Percentiles rank a stretch among this genome's conserved stretches.
Conservation (phyloP, 495 filamentous ascomycete genomes). For the Penicillium bovifimosum region DNA sequence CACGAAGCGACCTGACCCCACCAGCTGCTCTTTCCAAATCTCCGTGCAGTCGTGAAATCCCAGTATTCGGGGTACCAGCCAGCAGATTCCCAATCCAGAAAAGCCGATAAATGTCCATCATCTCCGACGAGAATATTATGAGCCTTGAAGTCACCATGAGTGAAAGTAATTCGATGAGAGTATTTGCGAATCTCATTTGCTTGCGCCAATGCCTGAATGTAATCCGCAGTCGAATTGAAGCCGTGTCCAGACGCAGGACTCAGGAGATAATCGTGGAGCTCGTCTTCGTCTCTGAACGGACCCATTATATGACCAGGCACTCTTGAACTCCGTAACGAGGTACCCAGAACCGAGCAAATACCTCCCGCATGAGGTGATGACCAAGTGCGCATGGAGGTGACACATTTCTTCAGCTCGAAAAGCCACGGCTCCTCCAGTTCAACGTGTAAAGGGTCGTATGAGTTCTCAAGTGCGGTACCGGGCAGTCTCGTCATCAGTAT, state of each 20-base stretch:
- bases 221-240: conserved; percentile 14
- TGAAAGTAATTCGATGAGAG: conserved; percentile 30
- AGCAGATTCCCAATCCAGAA: conserved; percentile 50
- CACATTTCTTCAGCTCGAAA: conserved; percentile 13
- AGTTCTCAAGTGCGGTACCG: conserved; percentile 12
- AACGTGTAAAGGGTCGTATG: conserved; percentile 3
- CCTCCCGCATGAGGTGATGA: background rate
- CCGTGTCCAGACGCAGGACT: conserved; percentile 7
- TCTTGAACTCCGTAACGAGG: conserved; percentile 3
- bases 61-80: conserved; percentile 53
- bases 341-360: conserved; percentile 13
- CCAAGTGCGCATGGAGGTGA: conserved; percentile 20
- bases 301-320: conserved; percentile 17
- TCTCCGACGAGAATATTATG: conserved; percentile 43
- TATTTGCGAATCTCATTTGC: conserved; percentile 15
- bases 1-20: conserved; percentile 24
- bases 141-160: conserved; percentile 45
- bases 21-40: conserved; percentile 22
- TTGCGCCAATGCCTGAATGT: conserved; percentile 12
- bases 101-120: conserved; percentile 40
- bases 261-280: conserved; percentile 13
- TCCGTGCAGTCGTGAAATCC: conserved; percentile 43
- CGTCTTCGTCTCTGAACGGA: conserved; percentile 10
- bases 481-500: conserved; percentile 17
- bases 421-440: conserved; percentile 15